A percentile compares a stretch with the other conserved stretches of the same genome.
Conservation (phyloP, 2,329 filamentous ascomycete genomes). For the Colletotrichum simmondsii region DNA sequence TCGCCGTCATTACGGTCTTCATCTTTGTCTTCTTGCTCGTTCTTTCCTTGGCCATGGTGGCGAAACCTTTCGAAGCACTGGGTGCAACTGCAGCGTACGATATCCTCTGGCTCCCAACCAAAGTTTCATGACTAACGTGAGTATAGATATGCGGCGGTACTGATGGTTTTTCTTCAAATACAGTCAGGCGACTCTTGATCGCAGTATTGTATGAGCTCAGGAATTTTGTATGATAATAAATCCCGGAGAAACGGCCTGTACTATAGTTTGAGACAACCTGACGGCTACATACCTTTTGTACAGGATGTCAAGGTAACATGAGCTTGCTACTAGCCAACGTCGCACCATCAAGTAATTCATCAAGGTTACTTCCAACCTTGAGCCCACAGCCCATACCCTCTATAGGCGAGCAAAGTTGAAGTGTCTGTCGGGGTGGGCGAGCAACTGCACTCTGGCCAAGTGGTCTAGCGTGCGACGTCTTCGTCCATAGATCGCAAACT, state of each 20-base stretch:
- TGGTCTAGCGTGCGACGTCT: too few relatives aligned
- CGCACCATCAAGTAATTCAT: rapidly evolving
- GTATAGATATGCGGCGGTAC: neutral
- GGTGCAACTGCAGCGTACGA: neutral
- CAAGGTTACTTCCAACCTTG: too few relatives aligned
- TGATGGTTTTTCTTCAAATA: neutral
- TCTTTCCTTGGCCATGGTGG: neutral
- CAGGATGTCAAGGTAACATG: too few relatives aligned
- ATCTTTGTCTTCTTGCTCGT: neutral
- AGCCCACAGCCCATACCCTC: too few relatives aligned
- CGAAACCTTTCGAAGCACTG: neutral
- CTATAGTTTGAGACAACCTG: too few relatives aligned
- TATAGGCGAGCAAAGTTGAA: too few relatives aligned
- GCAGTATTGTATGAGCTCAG: rapidly evolving
- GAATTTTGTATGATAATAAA: neutral
- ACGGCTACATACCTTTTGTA: too few relatives aligned
- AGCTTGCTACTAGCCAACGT: too few relatives aligned
- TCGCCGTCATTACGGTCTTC: neutral
- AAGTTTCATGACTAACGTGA: neutral
- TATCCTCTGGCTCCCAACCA: rapidly evolving
- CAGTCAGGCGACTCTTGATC: neutral
- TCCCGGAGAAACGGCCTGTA: rapidly evolving
- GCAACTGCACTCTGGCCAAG: too few relatives aligned
- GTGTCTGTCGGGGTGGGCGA: too few relatives aligned
- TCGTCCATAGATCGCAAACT: too few relatives aligned